Evolutionary conservation across 768 basidiomycete species (phyloP), one percentile per base, ranked within the genome.

Genomic region (Suillus decipiens): DNA sequence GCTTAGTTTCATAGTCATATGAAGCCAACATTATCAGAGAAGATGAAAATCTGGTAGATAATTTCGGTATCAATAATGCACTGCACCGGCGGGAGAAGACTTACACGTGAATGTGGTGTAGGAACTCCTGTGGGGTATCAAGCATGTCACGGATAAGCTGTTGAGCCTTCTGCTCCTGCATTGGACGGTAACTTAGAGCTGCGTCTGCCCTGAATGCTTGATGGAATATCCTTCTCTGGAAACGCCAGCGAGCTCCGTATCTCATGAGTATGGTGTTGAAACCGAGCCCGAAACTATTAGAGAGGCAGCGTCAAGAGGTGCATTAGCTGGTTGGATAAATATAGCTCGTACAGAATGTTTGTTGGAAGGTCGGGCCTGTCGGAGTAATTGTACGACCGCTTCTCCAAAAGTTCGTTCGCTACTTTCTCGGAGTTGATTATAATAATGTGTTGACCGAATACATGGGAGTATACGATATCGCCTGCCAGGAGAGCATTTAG

Each of bases 231-330:
- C 73, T 70, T 62, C 79, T 66, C 41, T 79, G 75, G 31, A 53
- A 48, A 15, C 76, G 72, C 80, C 79, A 81, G 59, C 69, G 69
- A 17, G 72, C 68, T 11, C 78, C 78, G 62, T 81, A 79, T n/a
- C 51, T 68, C 68, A 77, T 71, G 14, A 78, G 55, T 14, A 67
- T 72, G 1, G 72, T 70, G 54, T 74, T 72, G 63, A 77, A 78
- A 70, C 71, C 74, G 61, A 79, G 0, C 64, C 76, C 74, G 69
- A 76, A 60, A 62, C 71, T 72, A 47, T 7, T 51, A 36, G n/a
- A 5, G 39, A 11, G 0, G 1, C 2, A 24, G 19, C 42, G 63
- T 43, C 53, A 71, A 39, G 19, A 55, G 37, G 1, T 36, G 61
- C 59, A n/a, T 22, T 39, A 24, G 37, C 22, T 28, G 3, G 22